Percentiles rank a stretch among this genome's conserved stretches.
Evolutionary conservation across 768 basidiomycete species (phyloP).

Genomic region (Lyophyllum decastes): DNA sequence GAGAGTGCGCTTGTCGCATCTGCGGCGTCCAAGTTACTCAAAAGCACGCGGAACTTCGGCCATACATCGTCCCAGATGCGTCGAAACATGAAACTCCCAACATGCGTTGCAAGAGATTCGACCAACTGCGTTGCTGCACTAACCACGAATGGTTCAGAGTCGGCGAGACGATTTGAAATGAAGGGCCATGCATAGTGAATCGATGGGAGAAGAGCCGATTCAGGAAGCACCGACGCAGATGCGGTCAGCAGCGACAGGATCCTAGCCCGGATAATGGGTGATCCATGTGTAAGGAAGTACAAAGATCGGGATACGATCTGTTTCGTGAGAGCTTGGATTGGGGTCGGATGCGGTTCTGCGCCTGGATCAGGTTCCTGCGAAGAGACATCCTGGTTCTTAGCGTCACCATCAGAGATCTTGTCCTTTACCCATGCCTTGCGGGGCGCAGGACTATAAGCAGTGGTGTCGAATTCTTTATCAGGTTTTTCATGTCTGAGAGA

Average conservation of each 20-base stretch:
- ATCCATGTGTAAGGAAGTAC: constrained; percentile 89
- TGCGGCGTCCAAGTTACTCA: constrained; percentile 59
- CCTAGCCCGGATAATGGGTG: constrained; percentile 81
- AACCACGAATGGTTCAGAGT: constrained; percentile 78
- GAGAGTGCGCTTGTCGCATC: constrained; percentile 71
- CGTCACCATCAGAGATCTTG: constrained; percentile 14
- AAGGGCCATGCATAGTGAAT: constrained; percentile 95
- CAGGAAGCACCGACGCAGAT: constrained; percentile 71
- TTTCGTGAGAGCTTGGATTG: constrained; percentile 73
- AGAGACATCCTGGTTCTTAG: constrained; percentile 19
- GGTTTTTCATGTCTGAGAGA: constrained; percentile 41
- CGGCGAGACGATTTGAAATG: constrained; percentile 79
- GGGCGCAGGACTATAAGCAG: constrained; percentile 63
- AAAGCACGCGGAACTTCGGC: constrained; percentile 73
- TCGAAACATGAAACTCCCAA: constrained; percentile 84
- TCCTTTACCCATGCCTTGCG: constrained; percentile 54
- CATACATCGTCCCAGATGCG: constrained; percentile 92
- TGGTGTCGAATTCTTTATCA: constrained; percentile 36
- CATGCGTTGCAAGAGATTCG: constrained; percentile 66
- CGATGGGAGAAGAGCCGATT: constrained; percentile 77
- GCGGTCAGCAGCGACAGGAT: constrained; percentile 76
- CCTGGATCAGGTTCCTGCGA: constrained; percentile 33
- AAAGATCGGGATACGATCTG: constrained; percentile 87
- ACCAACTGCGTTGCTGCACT: constrained; percentile 73
- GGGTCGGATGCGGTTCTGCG: constrained; percentile 58